Conservation (phyloP, 2,329 filamentous ascomycete species). For the Colletotrichum tamarilloi region DNA sequence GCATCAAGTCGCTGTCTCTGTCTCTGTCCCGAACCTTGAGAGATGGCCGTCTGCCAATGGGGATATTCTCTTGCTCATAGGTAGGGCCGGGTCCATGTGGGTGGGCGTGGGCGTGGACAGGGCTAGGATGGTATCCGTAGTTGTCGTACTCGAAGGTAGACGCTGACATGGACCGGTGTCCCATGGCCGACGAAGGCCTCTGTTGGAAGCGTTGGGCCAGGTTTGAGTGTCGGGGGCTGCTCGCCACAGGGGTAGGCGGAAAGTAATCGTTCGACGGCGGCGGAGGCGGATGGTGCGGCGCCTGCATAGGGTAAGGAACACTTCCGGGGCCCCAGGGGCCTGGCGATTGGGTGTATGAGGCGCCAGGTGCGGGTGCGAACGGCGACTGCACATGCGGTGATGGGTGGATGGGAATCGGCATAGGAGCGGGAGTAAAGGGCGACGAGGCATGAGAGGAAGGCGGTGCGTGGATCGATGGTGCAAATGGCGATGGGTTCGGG, state of each 20-base stretch:
- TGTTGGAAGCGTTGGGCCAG: conserved; percentile 30
- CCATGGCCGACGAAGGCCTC: conserved; percentile 54
- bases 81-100: not conserved
- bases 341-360: conserved; percentile 13
- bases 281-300: conserved; percentile 2
- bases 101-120: not conserved
- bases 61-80: conserved; percentile 53
- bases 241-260: conserved; percentile 34
- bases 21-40: conserved; percentile 54
- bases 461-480: conserved; percentile 8
- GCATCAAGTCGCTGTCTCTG: conserved; percentile 59
- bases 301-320: conserved; percentile 20
- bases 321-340: conserved; percentile 20
- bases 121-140: not conserved
- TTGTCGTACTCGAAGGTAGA: conserved; percentile 50
- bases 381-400: conserved; percentile 14
- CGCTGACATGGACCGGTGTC: conserved; percentile 45
- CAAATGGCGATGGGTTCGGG: not conserved
- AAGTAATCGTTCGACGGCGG: conserved; percentile 32
- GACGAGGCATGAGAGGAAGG: conserved; percentile 7
- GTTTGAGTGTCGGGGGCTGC: conserved; percentile 41
- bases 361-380: conserved; percentile 10
- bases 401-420: not conserved
- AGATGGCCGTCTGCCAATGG: conserved; percentile 55
- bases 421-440: conserved; percentile 15